A percentile compares a stretch with the other conserved stretches of the same genome.
phyloP scores from a whole-genome alignment of 108 stramenopile species.

The Hondaea fermentalgiana region DNA sequence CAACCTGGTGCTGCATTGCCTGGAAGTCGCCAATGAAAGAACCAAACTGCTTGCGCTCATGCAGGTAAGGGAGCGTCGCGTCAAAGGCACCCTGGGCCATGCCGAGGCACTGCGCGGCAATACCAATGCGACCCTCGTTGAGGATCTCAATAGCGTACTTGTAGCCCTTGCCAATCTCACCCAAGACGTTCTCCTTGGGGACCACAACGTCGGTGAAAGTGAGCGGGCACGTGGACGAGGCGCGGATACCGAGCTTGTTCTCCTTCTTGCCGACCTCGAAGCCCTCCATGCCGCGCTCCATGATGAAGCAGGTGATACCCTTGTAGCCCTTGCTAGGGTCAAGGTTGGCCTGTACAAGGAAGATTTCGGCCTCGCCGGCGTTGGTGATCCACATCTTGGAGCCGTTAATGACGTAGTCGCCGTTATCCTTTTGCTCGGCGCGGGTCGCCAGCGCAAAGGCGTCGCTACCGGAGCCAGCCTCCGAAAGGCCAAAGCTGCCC shows the following conservation, averaged over 20 bases:
- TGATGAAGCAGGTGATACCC: constrained; percentile 88
- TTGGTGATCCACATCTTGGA: constrained; percentile 88
- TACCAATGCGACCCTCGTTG: constrained; percentile 93
- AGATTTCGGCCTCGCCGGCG: constrained; percentile 69
- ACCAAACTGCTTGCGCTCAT: constrained; percentile 83
- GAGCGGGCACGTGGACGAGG: constrained; percentile 79
- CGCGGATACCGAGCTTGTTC: constrained; percentile 78
- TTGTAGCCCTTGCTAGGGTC: constrained; percentile 71
- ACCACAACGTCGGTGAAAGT: constrained; percentile 76
- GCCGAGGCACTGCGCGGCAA: constrained; percentile 78
- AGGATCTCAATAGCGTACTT: constrained; percentile 89
- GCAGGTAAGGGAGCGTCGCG: constrained; percentile 72
- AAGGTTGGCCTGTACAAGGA: constrained; percentile 82
- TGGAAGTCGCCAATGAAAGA: constrained; percentile 62
- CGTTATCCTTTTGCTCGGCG: constrained; percentile 57
- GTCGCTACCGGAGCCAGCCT: constrained; percentile 76
- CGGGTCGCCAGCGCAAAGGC: constrained; percentile 84
- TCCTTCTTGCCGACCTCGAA: constrained; percentile 73
- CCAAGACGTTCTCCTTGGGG: constrained; percentile 59
- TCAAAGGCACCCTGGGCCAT: constrained; percentile 86
- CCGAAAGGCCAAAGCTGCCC: constrained; percentile 78
- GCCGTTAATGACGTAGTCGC: constrained; percentile 73
- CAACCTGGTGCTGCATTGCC: constrained; percentile 90
- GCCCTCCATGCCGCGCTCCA: constrained; percentile 68
- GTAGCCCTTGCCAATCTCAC: constrained; percentile 78